Base-by-base conservation (phyloP, 163 green algal species). In the Scenedesmus sp. region DNA sequence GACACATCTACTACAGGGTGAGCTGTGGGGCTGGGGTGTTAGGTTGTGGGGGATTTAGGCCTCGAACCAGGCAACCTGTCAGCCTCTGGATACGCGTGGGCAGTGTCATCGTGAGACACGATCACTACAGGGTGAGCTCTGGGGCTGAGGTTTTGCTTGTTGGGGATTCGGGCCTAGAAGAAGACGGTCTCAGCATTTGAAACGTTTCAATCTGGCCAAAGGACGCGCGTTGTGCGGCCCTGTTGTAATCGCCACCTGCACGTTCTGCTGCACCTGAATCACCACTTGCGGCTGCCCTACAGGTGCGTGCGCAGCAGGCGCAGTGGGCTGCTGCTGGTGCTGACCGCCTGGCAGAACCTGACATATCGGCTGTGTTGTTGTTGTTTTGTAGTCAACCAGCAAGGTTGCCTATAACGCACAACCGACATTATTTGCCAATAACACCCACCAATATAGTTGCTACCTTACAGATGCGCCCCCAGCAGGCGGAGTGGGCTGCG, bases 1-100 rank as follows among this genome's bases (percentile, higher is more conserved):
- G 96, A 12, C 92, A 94, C 92, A 94, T 98, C 52, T 97, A 95
- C 82, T 96, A 97, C 91, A 90, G 95, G 92, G 93, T 96, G 76
- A 91, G 34, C 34, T 46, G 34, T 46, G 34, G 34, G 89, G 1
- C 46, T 54, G 34, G 34, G 34, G 34, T 46, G 34, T 46, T 46
- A 46, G 34, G 34, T 46, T 46, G 34, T 46, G 0, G 34, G 34
- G 34, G 34, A 46, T 46, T 46, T 46, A 1, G 34, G 34, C 34
- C 34, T 46, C 34, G 34, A 46, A 46, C 34, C 34, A 46, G 34
- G 34, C 34, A 46, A 46, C 34, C 34, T 46, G 34, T 46, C 34
- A 46, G 34, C 34, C 34, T 46, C 34, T 46, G 34, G 34, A 46
- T 46, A 46, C 34, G 34, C 34, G 34, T 46, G 34, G 34, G 34